Evolutionary conservation across 108 stramenopile species (phyloP), one percentile per base, ranked within the genome.

Genomic region (Cyclotella kingstonii): DNA sequence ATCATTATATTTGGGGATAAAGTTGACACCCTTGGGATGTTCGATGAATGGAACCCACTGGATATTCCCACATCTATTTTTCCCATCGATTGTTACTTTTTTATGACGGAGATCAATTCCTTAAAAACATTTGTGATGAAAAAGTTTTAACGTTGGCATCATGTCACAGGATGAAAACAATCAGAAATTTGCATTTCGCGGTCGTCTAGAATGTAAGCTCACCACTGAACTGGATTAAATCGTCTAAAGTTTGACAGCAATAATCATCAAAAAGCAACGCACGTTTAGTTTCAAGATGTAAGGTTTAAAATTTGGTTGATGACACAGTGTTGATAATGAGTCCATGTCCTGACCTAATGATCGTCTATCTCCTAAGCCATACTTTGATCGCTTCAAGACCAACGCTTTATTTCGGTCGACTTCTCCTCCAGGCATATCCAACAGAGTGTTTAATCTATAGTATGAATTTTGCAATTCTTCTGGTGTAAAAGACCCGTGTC

Each of bases 11-110:
- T 28, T 31, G 9, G 77, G 77, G 23, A 78, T 74, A 49, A 47
- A 68, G 44, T 78, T 72, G 29, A 61, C 65, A 27, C 77, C 77
- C 34, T 54, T 63, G n/a, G 73, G 73, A 49, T 73, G 60, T 26
- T 85, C 81, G 17, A 54, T 55, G 43, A 73, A 93, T 22, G 88
- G 86, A 22, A 88, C 85, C 91, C 91, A 93, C 17, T 80, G 55
- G 18, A 89, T n/a, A 55, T 93, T 93, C 8, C 91, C 89, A 63
- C 89, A 90, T 48, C 77, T 56, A 41, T 94, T 87, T 33, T 68
- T 56, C 34, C 70, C 77, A 28, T 72, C 77, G 29, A 78, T 71
- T 19, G 68, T 65, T 66, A 86, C 72, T 46, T 60, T 70, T 53
- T 65, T 60, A n/a, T 81, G 33, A 36, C 45, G 34, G 1, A 82